These are phyloP conservation scores for Amaranthus tricolor DNA, from an alignment of 179 eudicot genomes.

Conservation along the genomic window DNA sequence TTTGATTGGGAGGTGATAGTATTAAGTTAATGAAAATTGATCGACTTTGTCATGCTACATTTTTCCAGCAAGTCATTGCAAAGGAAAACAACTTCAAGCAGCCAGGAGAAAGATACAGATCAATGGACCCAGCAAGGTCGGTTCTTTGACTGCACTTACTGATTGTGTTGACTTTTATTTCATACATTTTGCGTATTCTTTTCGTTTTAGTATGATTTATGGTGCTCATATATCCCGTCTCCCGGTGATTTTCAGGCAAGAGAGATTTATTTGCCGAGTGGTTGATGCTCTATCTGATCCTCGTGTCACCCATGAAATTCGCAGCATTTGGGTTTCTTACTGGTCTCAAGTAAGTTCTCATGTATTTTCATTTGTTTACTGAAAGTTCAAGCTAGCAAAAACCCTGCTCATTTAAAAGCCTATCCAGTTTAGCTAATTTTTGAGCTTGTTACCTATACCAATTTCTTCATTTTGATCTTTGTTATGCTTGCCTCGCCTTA, in stretches of 20 bases:
- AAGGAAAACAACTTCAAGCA: constrained; percentile 94
- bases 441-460: too few species aligned
- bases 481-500: too few species aligned
- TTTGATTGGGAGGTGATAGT: not conserved
- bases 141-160: not conserved
- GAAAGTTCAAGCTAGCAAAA: too few species aligned
- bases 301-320: constrained; percentile 81
- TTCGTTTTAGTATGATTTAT: not conserved
- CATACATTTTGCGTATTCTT: not conserved
- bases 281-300: constrained; percentile 81
- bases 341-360: constrained; percentile 69
- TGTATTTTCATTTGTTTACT: not conserved
- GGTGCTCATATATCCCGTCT: constrained; percentile 6
- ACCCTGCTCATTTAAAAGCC: too few species aligned
- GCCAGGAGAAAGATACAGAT: constrained; percentile 81
- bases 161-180: not conserved
- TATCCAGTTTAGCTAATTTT: too few species aligned
- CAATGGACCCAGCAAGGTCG: constrained; percentile 80
- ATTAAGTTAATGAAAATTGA: not conserved
- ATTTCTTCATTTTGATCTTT: too few species aligned
- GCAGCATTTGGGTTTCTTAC: constrained; percentile 84
- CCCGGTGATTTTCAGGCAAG: constrained; percentile 58
- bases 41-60: constrained; percentile 11
- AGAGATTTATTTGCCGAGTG: constrained; percentile 68
- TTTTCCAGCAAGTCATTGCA: constrained; percentile 61